Evolutionary conservation across 768 basidiomycete genomes (phyloP), one percentile per base, ranked within the genome.

Genomic region (Lentinula aciculospora): DNA sequence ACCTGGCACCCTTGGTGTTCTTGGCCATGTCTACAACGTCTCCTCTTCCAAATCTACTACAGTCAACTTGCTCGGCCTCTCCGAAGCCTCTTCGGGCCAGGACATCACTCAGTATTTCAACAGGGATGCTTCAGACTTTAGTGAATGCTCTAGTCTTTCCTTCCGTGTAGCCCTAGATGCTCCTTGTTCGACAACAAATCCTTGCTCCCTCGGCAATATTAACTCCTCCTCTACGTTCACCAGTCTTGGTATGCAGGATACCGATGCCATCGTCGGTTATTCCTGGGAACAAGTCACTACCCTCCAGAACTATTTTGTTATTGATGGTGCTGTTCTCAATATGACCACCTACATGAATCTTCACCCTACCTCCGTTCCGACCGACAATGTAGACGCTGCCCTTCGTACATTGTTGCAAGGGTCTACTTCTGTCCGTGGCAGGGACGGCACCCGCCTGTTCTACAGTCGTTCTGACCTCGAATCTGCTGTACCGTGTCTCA

Each of bases 281-380:
- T 84, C 86, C 53, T 99, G 97, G 97, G 77, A 81, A 48, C 92
- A 98, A 67, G 88, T 98, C 25, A 79, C 87, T 1, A 67, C 63
- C n/a, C 74, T 91, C 19, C 60, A 75, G 36, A 82, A 87, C 65
- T 95, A 89, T 74, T 73, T 98, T 64, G 95, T 98, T 32, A 70
- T 98, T 56, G 94, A 98, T 64, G 97, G 97, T 31, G 83, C 86
- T 37, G 97, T 99, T 46, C 84, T 98, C 68, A 97, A 99, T 72
- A 82, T 99, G 75, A 79, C 79, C 54, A 87, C 94, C 5, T 99
- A 99, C 76, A 76, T 97, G 55, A 69, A 73, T 23, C 79, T 86
- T 19, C 89, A 97, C 64, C 83, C 85, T 21, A 80, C 63, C 28
- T 67, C 89, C 10, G 78, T 95, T 53, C 65, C 84, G 6, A 76